A percentile compares a stretch with the other conserved stretches of the same genome.
These are phyloP conservation scores for Cordia subcordata DNA, from an alignment of 257 asterid species.

Conservation along the genomic window DNA sequence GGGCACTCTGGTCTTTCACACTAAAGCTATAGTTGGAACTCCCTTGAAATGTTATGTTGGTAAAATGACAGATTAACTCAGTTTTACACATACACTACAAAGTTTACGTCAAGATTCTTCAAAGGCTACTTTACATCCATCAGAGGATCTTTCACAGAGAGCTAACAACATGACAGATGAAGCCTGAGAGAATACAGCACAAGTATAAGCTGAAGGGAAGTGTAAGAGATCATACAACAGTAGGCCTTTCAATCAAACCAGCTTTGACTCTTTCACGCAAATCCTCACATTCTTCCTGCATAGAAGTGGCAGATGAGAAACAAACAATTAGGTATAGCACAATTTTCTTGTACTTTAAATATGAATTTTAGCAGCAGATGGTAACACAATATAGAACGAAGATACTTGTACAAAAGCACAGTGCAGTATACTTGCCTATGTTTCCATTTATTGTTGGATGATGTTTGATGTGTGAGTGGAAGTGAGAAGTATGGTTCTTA, in stretches of 20 bases:
- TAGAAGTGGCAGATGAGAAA: slow-evolving; percentile 17
- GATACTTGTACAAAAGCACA: background rate
- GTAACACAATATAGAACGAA: slow-evolving; percentile 5
- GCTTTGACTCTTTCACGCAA: slow-evolving; percentile 63
- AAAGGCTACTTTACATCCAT: background rate
- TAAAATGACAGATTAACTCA: background rate
- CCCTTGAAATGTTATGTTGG: background rate
- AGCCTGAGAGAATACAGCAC: background rate
- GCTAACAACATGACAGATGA: background rate
- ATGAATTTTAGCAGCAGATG: background rate
- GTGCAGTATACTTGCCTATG: background rate
- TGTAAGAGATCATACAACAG: slow-evolving; percentile 43
- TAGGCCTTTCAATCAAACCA: slow-evolving; percentile 61
- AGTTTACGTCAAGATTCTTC: background rate
- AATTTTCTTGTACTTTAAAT: background rate
- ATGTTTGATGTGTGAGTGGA: too few relatives aligned
- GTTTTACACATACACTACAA: background rate
- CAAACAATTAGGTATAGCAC: slow-evolving; percentile 8
- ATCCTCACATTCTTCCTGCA: slow-evolving; percentile 85
- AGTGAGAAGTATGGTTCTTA: too few relatives aligned
- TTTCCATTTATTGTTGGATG: background rate
- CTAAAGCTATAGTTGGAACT: background rate
- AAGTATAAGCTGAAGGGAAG: background rate
- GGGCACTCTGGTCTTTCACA: background rate
- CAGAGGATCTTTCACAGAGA: background rate